phyloP scores from a whole-genome alignment of 345 rosid genomes.

The Ceriops decandra region DNA sequence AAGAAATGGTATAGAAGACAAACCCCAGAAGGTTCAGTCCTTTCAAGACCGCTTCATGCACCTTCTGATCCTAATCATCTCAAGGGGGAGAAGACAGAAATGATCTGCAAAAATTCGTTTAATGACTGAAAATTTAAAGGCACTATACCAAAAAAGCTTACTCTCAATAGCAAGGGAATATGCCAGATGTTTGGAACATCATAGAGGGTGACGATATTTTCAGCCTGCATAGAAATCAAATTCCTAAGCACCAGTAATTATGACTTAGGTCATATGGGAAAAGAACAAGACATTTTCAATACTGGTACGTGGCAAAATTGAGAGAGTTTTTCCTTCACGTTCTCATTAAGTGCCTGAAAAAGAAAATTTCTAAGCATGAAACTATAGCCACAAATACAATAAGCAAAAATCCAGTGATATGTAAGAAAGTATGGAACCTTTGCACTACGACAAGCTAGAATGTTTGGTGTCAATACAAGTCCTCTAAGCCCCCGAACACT shows the following conservation, averaged over 20 bases:
- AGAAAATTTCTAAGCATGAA: constrained; percentile 9
- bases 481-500: constrained; percentile 86
- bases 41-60: constrained; percentile 81
- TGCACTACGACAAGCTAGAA: constrained; percentile 91
- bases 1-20: constrained; percentile 14
- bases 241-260: not conserved
- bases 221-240: constrained; percentile 46
- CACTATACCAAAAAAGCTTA: constrained; percentile 27
- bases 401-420: constrained; percentile 1
- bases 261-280: too few species aligned
- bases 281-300: constrained; percentile 17
- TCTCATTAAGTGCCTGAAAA: constrained; percentile 80
- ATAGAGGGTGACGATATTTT: constrained; percentile 68
- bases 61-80: constrained; percentile 79
- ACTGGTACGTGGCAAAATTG: constrained; percentile 94
- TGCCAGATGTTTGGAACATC: constrained; percentile 99
- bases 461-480: constrained; percentile 78
- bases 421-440: constrained; percentile 39
- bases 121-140: not conserved
- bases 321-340: constrained; percentile 77
- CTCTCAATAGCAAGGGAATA: constrained; percentile 81
- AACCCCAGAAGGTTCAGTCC: constrained; percentile 73
- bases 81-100: not conserved
- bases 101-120: not conserved
- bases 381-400: not conserved